Conservation (phyloP, 108 stramenopile species). For the Skeletonema tropicum region DNA sequence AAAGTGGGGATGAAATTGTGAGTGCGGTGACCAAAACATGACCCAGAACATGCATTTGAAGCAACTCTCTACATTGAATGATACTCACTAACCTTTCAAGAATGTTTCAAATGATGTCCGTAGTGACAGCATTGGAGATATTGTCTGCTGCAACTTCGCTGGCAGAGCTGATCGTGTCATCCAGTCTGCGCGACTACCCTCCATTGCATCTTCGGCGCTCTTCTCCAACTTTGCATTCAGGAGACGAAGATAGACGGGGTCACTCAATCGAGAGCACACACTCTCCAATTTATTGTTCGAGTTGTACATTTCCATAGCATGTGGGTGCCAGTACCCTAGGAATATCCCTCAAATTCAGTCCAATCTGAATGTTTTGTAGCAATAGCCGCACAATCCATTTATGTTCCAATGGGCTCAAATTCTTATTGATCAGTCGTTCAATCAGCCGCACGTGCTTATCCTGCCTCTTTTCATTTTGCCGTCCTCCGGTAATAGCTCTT, state of each 20-base stretch:
- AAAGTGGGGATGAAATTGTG: too few species aligned
- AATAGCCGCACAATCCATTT: conserved; percentile 85
- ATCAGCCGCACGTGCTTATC: conserved; percentile 42
- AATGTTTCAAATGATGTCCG: conserved; percentile 61
- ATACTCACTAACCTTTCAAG: too few species aligned
- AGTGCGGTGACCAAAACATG: too few species aligned
- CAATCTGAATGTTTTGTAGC: conserved; percentile 64
- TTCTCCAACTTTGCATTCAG: conserved; percentile 41
- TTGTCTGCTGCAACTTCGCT: conserved; percentile 59
- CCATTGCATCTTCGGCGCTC: conserved; percentile 36
- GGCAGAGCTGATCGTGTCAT: conserved; percentile 39
- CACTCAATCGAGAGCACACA: conserved; percentile 41
- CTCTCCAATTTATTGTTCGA: conserved; percentile 47
- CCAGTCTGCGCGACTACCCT: conserved; percentile 41
- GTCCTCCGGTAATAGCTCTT: conserved; percentile 10
- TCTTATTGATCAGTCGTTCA: conserved; percentile 41
- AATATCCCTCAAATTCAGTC: conserved; percentile 52
- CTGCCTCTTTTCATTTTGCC: conserved; percentile 29
- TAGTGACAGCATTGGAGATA: conserved; percentile 78
- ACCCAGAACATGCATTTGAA: too few species aligned
- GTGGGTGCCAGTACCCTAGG: conserved; percentile 52
- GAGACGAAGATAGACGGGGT: conserved; percentile 39
- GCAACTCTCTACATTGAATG: too few species aligned
- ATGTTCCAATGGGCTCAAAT: conserved; percentile 73
- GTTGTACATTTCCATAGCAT: conserved; percentile 52